These are phyloP conservation scores for Trichoderma sp. DNA, from an alignment of 2,329 filamentous ascomycete species.

Conservation along the genomic window DNA sequence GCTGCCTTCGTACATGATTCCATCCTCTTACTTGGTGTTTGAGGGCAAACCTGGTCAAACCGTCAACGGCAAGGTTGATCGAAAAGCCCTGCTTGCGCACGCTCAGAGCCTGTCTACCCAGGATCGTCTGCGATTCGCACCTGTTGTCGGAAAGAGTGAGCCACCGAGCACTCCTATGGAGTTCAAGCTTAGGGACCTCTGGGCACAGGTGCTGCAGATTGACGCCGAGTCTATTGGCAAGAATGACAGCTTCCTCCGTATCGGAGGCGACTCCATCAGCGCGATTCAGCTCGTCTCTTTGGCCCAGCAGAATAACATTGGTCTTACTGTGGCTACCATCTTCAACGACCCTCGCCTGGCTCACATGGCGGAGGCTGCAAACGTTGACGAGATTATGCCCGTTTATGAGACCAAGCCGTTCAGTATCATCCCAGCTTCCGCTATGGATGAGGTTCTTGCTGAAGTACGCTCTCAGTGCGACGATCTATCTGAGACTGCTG, in stretches of 20 bases:
- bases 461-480: conserved; percentile 17
- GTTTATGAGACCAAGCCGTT: conserved; percentile 26
- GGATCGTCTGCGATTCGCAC: conserved; percentile 18
- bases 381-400: conserved; percentile 13
- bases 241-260: conserved; percentile 43
- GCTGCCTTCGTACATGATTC: conserved; percentile 30
- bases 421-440: conserved; percentile 7
- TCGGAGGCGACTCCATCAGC: conserved; percentile 48
- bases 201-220: conserved; percentile 20
- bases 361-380: conserved; percentile 21
- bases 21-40: conserved; percentile 28
- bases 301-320: conserved; percentile 18
- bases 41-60: conserved; percentile 27
- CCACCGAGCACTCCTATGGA: conserved; percentile 20
- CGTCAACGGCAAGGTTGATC: conserved; percentile 28
- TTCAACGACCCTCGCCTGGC: conserved; percentile 25
- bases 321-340: conserved; percentile 22
- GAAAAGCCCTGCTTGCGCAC: conserved; percentile 15
- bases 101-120: conserved; percentile 12
- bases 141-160: conserved; percentile 21
- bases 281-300: conserved; percentile 22
- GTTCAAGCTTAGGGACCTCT: conserved; percentile 24
- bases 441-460: not conserved
- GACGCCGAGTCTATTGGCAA: conserved; percentile 15
- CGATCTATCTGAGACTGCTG: not conserved